Base-by-base conservation (phyloP, 2,329 filamentous ascomycete species). In the Phaeosphaeria sp. region DNA sequence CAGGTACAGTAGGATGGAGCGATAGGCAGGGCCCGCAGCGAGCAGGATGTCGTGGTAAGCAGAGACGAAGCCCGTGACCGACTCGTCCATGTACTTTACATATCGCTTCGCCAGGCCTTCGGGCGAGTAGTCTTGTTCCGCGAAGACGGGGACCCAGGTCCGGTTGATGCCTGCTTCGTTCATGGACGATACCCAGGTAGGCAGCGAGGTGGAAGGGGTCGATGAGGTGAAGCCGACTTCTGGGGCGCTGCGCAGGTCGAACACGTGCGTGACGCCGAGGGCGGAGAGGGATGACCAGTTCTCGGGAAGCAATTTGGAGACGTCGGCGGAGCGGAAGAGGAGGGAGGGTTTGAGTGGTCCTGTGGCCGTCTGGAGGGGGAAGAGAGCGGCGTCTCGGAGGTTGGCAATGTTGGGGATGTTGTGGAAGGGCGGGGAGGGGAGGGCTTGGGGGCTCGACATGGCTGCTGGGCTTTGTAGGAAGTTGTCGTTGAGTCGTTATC, bases 291-390 rank as follows among this genome's bases (percentile, higher is more conserved):
- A 30, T 2, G 50, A 41, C 69, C 73, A 75, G 15, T 62, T 73
- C 0, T 39, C 44, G 0, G 27, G 36, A 30, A 65, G 59, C 0
- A 76, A 59, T n/a, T 65, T 64, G 6, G 63, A 66, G 1, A 89
- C 86, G 64, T 92, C 89, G 1, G 88, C 90, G 49, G 87, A 87
- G 55, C 91, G 88, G 77, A 86, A 93, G 56, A 90, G 78, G 27
- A 87, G 68, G 30, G 82, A 81, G 21, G 78, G 78, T 23, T 84
- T 82, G 59, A 90, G 57, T 72, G 48, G 52, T 74, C 77, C 70
- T 74, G 78, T 51, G 54, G 67, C 10, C 1, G 70, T 68, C 15
- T 55, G 49, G 9, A 75, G 62, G 25, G 64, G 59, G 54, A 55
- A 54, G 55, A 71, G 54, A 51, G 70, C 66, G 23, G 73, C 64